phyloP scores from a whole-genome alignment of 1,139 yeast genomes.

The Geotrichum bryndzae region DNA sequence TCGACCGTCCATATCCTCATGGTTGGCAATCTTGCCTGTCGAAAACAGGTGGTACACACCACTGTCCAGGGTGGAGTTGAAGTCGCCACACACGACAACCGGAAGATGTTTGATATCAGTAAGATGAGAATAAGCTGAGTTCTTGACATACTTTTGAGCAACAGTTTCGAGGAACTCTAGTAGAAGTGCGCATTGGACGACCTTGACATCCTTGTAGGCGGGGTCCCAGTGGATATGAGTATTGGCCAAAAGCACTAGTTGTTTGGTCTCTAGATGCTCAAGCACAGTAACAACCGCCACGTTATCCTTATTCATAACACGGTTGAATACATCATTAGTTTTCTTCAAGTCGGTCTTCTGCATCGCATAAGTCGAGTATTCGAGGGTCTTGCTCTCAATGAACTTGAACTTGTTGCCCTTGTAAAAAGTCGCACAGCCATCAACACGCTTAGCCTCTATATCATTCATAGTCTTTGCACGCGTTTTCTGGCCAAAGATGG shows the following conservation, averaged over 20 bases:
- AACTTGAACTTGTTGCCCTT: constrained; percentile 63
- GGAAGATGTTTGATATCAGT: constrained; percentile 64
- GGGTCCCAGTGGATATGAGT: constrained; percentile 99
- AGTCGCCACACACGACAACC: constrained; percentile 86
- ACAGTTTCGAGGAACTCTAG: constrained; percentile 76
- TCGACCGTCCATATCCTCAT: constrained; percentile 75
- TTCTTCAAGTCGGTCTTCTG: constrained; percentile 84
- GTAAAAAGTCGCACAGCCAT: constrained; percentile 94
- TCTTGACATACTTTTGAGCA: constrained; percentile 45
- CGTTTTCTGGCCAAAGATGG: constrained; percentile 78
- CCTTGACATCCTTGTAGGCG: constrained; percentile 90
- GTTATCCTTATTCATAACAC: constrained; percentile 94
- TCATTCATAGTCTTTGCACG: constrained; percentile 90
- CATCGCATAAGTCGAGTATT: constrained; percentile 84
- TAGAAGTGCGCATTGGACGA: constrained; percentile 88
- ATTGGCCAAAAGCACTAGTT: constrained; percentile 67
- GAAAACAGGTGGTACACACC: constrained; percentile 91
- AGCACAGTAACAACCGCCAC: constrained; percentile 77
- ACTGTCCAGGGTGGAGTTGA: constrained; percentile 78
- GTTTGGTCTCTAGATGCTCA: constrained; percentile 63
- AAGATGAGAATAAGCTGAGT: constrained; percentile 29
- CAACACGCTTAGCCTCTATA: constrained; percentile 79
- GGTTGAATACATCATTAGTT: constrained; percentile 89
- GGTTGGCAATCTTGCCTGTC: constrained; percentile 63
- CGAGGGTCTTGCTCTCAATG: constrained; percentile 66